A percentile compares a stretch with the other conserved stretches of the same genome.
Conservation (phyloP, 306 rosid genomes). For the Lathyrus sativus region DNA sequence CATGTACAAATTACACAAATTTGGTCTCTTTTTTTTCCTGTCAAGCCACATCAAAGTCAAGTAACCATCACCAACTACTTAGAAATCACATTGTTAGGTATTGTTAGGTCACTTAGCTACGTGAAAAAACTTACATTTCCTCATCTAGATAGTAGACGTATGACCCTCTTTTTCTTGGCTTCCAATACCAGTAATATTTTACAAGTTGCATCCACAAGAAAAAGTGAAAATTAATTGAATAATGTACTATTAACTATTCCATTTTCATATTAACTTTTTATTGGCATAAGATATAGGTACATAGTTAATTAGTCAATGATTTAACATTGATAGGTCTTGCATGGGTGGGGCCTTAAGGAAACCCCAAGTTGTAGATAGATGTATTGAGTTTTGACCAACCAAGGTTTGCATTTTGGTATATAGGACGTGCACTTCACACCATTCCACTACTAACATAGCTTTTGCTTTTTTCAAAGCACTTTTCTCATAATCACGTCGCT, state of each 20-base stretch:
- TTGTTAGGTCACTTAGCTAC: conserved; percentile 33
- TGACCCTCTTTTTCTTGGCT: conserved; percentile 1
- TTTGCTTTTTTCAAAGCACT: conserved; percentile 42
- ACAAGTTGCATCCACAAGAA: conserved; percentile 23
- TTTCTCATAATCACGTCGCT: conserved; percentile 48
- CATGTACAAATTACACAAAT: not conserved
- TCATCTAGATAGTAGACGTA: not conserved
- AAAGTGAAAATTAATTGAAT: conserved; percentile 20
- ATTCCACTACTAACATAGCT: conserved; percentile 37
- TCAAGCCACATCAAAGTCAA: conserved; percentile 30
- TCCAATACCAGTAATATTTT: conserved; percentile 21
- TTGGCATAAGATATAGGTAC: too few relatives aligned
- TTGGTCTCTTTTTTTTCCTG: not conserved
- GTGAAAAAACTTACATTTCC: conserved; percentile 22
- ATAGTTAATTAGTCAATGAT: conserved; percentile 5
- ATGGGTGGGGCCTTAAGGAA: conserved; percentile 24
- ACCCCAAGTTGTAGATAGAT: not conserved
- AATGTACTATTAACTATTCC: conserved; percentile 1
- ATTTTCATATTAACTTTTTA: not conserved
- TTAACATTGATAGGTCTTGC: not conserved
- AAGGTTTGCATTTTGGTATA: conserved; percentile 21
- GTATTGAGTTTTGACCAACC: conserved; percentile 34
- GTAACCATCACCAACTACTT: conserved; percentile 33
- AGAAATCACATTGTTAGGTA: conserved; percentile 28
- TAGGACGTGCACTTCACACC: conserved; percentile 37